Evolutionary conservation across 352 stramenopile genomes (phyloP), one percentile per base, ranked within the genome.

Genomic region (Phytophthora boehmeriae): DNA sequence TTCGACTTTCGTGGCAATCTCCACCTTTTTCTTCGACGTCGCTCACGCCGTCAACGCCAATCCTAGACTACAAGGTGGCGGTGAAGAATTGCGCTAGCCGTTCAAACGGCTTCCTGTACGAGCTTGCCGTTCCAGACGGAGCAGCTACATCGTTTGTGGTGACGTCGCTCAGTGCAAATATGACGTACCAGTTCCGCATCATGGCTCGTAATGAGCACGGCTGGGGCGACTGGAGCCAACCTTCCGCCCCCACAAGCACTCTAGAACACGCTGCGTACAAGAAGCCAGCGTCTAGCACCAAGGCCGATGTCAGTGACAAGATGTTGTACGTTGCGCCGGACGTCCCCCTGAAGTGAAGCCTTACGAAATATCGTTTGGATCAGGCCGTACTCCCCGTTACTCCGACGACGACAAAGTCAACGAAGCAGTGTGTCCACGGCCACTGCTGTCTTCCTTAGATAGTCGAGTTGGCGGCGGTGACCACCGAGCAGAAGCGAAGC

Each of bases 171-270:
- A 90, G 80, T 38, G 79, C 80, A n/a, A 83, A 82, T 9, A 76
- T 87, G 30, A 76, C 80, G 47, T 97, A 97, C 70, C 88, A 97
- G 63, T 96, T 96, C 57, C 78, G 84, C 5, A 71, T 96, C 2
- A 76, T 88, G 10, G 88, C 80, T 11, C 67, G 80, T 27, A 96
- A 92, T 34, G 58, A 53, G 8, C 58, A 90, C 16, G 87, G 89
- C 28, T 87, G 75, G 65, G 78, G 87, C 11, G 60, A 78, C 22
- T 96, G 87, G 60, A 92, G 80, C 35, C 74, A 89, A 25, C 84
- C 88, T 0, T 92, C 83, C 11, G 36, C 55, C 8, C 82, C 89
- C 25, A 66, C 79, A 16, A 69, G 59, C 5, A 97, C 89, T 4
- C 46, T 67, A 8, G 56, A 59, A 49, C 30, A 55, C n/a, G 42